Conservation (phyloP, 1,284 basidiomycete genomes). For the Rhodotorula sp. region DNA sequence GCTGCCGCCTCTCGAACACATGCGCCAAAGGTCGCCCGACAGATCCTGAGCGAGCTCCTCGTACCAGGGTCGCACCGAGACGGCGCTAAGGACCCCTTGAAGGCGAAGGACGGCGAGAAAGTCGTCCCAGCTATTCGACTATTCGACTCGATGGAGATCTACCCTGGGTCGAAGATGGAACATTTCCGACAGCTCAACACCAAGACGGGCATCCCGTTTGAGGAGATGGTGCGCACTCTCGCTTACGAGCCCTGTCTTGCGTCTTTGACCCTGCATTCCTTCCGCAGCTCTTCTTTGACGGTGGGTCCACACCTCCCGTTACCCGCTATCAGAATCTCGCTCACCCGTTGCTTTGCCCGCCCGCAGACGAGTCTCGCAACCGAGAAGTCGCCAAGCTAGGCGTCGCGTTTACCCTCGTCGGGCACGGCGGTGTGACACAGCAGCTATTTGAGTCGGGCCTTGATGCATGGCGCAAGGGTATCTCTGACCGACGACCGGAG, state of each 20-base stretch:
- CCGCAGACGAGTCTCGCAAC: slow-evolving; percentile 32
- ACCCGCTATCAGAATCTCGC: neutral
- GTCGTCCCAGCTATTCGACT: slow-evolving; percentile 60
- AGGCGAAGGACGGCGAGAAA: slow-evolving; percentile 47
- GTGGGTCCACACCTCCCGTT: neutral
- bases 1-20: slow-evolving; percentile 74
- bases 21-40: slow-evolving; percentile 66
- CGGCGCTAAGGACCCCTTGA: slow-evolving; percentile 44
- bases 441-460: slow-evolving; percentile 63
- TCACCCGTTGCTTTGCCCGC: neutral
- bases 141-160: slow-evolving; percentile 80
- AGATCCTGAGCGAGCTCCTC: slow-evolving; percentile 67
- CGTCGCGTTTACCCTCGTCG: slow-evolving; percentile 40
- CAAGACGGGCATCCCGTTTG: slow-evolving; percentile 74
- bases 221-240: slow-evolving; percentile 60
- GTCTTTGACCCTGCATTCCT: neutral
- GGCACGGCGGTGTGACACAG: slow-evolving; percentile 55
- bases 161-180: slow-evolving; percentile 60
- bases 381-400: slow-evolving; percentile 41
- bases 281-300: slow-evolving; percentile 49
- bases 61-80: slow-evolving; percentile 53
- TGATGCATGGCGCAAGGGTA: slow-evolving; percentile 58
- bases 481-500: neutral
- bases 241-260: neutral
- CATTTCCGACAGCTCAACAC: slow-evolving; percentile 76